phyloP scores from a whole-genome alignment of 306 rosid genomes.

The Prunus persica region DNA sequence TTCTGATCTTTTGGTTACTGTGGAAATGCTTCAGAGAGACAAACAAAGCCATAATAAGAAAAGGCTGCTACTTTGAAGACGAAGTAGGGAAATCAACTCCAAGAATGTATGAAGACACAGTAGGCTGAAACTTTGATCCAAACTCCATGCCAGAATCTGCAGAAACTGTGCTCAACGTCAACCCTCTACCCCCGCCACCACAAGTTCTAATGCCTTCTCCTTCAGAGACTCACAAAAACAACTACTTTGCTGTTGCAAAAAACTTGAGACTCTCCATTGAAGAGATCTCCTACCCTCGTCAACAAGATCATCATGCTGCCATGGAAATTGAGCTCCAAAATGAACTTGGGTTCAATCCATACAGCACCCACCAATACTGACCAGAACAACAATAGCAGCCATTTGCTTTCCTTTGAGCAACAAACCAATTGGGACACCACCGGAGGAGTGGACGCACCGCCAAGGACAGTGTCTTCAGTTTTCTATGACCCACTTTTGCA shows the following conservation, averaged over 20 bases:
- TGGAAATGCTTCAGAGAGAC: too few species aligned
- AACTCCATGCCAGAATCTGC: constrained; percentile 40
- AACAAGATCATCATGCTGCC: constrained; percentile 23
- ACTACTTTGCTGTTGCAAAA: constrained; percentile 33
- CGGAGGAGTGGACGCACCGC: constrained; percentile 19
- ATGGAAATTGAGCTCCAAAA: constrained; percentile 46
- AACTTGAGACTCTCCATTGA: constrained; percentile 47
- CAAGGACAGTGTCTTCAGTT: constrained; percentile 4
- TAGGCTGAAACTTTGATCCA: constrained; percentile 66
- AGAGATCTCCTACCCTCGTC: constrained; percentile 47
- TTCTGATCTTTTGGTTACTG: too few species aligned
- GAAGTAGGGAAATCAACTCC: not conserved
- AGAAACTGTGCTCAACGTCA: constrained; percentile 22
- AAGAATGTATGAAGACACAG: constrained; percentile 34
- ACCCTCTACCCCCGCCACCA: constrained; percentile 21
- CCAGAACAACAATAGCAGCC: constrained; percentile 20
- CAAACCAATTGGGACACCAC: constrained; percentile 33
- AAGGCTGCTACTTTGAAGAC: not conserved
- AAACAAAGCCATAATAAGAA: not conserved
- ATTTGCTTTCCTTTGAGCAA: constrained; percentile 24
- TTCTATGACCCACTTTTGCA: constrained; percentile 71
- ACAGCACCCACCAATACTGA: constrained; percentile 10
- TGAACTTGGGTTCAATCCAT: constrained; percentile 37
- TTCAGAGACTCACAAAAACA: not conserved
- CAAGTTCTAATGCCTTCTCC: not conserved